A percentile compares a stretch with the other conserved stretches of the same genome.
phyloP scores from a whole-genome alignment of 208 protist genomes.

The Naegleria fowleri region DNA sequence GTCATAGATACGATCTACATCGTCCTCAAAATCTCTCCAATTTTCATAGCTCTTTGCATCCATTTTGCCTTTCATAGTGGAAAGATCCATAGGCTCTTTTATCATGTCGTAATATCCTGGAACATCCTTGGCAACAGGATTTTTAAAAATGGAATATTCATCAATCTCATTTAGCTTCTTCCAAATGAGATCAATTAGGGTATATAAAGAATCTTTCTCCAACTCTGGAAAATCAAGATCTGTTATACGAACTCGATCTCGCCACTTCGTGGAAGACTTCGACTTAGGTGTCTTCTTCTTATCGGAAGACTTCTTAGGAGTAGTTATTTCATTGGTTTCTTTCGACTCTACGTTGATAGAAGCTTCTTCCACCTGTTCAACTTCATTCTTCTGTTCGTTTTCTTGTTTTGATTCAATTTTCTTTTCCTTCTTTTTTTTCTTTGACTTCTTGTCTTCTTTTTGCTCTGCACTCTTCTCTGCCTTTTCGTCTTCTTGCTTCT shows the following conservation, averaged over 20 bases:
- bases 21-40: constrained; percentile 25
- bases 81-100: constrained; percentile 35
- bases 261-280: neutral
- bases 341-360: neutral
- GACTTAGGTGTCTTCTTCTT: neutral
- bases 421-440: neutral
- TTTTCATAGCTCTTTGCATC: constrained; percentile 21
- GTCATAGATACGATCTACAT: constrained; percentile 32
- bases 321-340: neutral
- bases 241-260: neutral
- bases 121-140: neutral
- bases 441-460: neutral
- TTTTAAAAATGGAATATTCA: neutral
- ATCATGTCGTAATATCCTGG: constrained; percentile 30
- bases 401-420: neutral
- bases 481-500: neutral
- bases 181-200: neutral
- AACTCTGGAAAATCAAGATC: constrained; percentile 10
- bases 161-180: neutral
- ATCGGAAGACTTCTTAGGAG: neutral
- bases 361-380: neutral
- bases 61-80: constrained; percentile 27
- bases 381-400: neutral
- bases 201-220: neutral
- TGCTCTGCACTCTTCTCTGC: neutral